Evolutionary conservation across 2,329 filamentous ascomycete species (phyloP).

Genomic region (Hypoxylon sp.): DNA sequence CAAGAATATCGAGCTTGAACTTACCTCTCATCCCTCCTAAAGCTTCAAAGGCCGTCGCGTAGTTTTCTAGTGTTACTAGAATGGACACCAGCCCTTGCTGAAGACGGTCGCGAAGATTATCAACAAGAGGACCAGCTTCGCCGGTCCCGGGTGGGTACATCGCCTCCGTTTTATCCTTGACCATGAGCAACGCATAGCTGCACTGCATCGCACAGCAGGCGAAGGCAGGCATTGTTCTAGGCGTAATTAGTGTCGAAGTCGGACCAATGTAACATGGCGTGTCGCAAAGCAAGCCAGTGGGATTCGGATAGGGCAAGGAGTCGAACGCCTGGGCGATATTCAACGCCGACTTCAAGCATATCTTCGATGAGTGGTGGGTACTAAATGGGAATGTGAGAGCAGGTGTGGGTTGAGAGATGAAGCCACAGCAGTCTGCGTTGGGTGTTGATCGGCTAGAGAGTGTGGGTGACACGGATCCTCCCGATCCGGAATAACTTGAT

Average conservation of each 20-base stretch:
- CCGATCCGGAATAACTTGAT: slow-evolving; percentile 44
- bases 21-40: slow-evolving; percentile 60
- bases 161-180: slow-evolving; percentile 57
- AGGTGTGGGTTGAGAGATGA: slow-evolving; percentile 36
- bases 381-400: slow-evolving; percentile 57
- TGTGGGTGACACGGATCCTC: slow-evolving; percentile 48
- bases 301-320: slow-evolving; percentile 60
- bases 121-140: slow-evolving; percentile 47
- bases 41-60: slow-evolving; percentile 60
- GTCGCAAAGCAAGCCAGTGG: slow-evolving; percentile 53
- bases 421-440: slow-evolving; percentile 37
- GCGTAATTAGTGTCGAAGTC: slow-evolving; percentile 55
- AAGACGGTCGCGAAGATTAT: slow-evolving; percentile 56
- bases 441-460: slow-evolving; percentile 49
- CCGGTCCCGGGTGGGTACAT: slow-evolving; percentile 50
- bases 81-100: slow-evolving; percentile 59
- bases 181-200: slow-evolving; percentile 59
- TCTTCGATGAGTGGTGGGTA: slow-evolving; percentile 61
- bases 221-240: slow-evolving; percentile 61
- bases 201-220: slow-evolving; percentile 62
- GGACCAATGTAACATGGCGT: slow-evolving; percentile 54
- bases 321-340: slow-evolving; percentile 62
- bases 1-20: slow-evolving; percentile 17
- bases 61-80: slow-evolving; percentile 58
- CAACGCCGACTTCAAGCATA: slow-evolving; percentile 63